Percentiles rank a stretch among this genome's conserved stretches.
Conservation (phyloP, 169 alveolate species). For the Eimeria brunetti region DNA sequence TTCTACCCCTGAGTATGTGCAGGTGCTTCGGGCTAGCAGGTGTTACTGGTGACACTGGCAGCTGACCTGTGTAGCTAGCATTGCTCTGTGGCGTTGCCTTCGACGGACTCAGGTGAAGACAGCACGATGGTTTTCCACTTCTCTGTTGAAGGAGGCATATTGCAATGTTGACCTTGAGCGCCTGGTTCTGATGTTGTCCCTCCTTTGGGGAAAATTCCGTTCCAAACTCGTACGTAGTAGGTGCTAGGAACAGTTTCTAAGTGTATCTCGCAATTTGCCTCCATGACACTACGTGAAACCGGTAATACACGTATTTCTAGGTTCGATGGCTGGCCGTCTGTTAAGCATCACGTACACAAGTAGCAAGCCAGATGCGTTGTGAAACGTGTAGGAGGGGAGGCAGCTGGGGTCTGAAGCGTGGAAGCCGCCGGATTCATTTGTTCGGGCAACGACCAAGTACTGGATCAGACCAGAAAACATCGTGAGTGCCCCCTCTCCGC, state of each 20-base stretch:
- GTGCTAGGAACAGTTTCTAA: not conserved
- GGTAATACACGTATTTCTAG: not conserved
- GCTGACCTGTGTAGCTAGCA: no score
- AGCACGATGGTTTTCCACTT: conserved; percentile 87
- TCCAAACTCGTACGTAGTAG: conserved; percentile 38
- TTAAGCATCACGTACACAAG: not conserved
- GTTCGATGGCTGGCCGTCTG: not conserved
- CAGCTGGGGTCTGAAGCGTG: conserved; percentile 75
- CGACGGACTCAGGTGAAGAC: conserved; percentile 57
- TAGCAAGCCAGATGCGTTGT: not conserved
- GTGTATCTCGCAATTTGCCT: not conserved
- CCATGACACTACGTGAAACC: not conserved
- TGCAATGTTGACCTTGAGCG: conserved; percentile 87
- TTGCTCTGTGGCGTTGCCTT: not conserved
- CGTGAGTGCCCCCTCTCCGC: conserved; percentile 10
- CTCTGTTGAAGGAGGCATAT: conserved; percentile 86
- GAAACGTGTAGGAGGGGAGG: conserved; percentile 20
- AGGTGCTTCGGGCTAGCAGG: not conserved
- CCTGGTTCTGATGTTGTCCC: conserved; percentile 84
- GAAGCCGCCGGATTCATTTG: conserved; percentile 89
- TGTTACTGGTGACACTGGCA: not conserved
- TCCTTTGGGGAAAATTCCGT: conserved; percentile 85
- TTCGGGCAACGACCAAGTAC: conserved; percentile 87
- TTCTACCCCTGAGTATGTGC: not conserved
- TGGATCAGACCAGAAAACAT: conserved; percentile 87